These are phyloP conservation scores for Ceratocystis diversiconidia DNA, from an alignment of 2,329 filamentous ascomycete species.

Conservation along the genomic window DNA sequence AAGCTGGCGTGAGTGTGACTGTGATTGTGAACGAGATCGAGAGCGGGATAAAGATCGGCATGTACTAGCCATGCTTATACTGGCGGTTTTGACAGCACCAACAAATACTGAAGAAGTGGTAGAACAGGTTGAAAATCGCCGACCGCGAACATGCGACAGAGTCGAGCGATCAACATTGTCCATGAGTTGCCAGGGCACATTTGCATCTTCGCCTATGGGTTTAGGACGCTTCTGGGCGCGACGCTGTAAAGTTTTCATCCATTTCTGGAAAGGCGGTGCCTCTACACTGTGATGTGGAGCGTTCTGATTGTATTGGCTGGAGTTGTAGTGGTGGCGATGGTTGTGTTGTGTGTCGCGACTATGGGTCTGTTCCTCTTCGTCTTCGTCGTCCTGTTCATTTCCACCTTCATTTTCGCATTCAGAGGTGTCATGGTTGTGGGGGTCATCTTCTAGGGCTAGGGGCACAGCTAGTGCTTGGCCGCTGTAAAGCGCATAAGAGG, in stretches of 20 bases:
- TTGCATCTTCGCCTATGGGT: slow-evolving; percentile 20
- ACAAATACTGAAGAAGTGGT: slow-evolving; percentile 67
- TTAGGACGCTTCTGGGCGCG: slow-evolving; percentile 33
- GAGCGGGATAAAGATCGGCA: slow-evolving; percentile 33
- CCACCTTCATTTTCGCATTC: slow-evolving; percentile 9
- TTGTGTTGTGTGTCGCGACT: not conserved
- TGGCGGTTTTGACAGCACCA: slow-evolving; percentile 67
- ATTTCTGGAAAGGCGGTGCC: slow-evolving; percentile 46
- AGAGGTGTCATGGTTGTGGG: not conserved
- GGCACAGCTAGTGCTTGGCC: slow-evolving; percentile 13
- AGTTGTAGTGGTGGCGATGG: not conserved
- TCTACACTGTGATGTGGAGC: not conserved
- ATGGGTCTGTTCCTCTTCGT: not conserved
- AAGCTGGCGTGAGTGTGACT: not conserved
- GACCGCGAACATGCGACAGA: slow-evolving; percentile 17
- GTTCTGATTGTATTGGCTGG: slow-evolving; percentile 22
- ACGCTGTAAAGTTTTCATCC: slow-evolving; percentile 56
- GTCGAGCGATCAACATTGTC: slow-evolving; percentile 21
- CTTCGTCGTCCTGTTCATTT: too few species aligned
- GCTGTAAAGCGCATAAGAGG: slow-evolving; percentile 18
- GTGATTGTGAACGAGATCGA: slow-evolving; percentile 16
- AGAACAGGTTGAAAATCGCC: slow-evolving; percentile 37
- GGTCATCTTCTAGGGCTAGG: slow-evolving; percentile 6
- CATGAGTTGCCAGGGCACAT: slow-evolving; percentile 27
- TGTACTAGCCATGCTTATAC: slow-evolving; percentile 61